These are phyloP conservation scores for Corymbia citriodora DNA, from an alignment of 441 rosid species.

Conservation along the genomic window DNA sequence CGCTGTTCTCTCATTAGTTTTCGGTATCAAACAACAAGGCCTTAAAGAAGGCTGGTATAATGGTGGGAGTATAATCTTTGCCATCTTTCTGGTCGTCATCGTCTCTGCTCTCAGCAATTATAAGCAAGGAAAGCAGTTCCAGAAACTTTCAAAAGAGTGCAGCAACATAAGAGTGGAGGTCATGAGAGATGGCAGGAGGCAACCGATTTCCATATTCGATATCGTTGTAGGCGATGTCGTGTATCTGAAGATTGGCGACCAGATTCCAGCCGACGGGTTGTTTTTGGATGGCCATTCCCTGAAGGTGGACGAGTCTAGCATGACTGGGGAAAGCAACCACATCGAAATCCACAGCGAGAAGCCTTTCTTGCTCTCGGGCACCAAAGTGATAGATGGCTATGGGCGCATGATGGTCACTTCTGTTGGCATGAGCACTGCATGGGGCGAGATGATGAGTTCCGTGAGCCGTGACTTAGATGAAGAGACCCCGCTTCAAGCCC, in stretches of 20 bases:
- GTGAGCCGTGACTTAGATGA: background rate
- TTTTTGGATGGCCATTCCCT: constrained; percentile 35
- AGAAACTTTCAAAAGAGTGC: constrained; percentile 21
- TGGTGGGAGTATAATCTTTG: constrained; percentile 37
- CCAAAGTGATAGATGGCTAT: constrained; percentile 16
- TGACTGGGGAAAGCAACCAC: constrained; percentile 44
- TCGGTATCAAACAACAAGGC: constrained; percentile 33
- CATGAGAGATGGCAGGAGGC: constrained; percentile 28
- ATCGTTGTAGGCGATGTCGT: constrained; percentile 44
- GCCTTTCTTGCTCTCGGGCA: constrained; percentile 39
- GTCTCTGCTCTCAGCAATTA: constrained; percentile 25
- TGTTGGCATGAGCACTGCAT: background rate
- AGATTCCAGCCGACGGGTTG: constrained; percentile 44
- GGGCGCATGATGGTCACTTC: background rate
- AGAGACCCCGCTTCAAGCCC: background rate
- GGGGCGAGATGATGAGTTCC: background rate
- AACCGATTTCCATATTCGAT: constrained; percentile 26
- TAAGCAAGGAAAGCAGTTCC: constrained; percentile 27
- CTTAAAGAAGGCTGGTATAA: constrained; percentile 38
- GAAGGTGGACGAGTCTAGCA: constrained; percentile 41
- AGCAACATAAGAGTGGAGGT: constrained; percentile 28
- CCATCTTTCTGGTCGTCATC: constrained; percentile 20
- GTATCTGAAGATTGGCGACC: constrained; percentile 38
- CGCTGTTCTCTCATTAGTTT: constrained; percentile 31
- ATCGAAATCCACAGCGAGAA: constrained; percentile 18